Base-by-base conservation (phyloP, 495 filamentous ascomycete genomes). In the Copromyces sp. region DNA sequence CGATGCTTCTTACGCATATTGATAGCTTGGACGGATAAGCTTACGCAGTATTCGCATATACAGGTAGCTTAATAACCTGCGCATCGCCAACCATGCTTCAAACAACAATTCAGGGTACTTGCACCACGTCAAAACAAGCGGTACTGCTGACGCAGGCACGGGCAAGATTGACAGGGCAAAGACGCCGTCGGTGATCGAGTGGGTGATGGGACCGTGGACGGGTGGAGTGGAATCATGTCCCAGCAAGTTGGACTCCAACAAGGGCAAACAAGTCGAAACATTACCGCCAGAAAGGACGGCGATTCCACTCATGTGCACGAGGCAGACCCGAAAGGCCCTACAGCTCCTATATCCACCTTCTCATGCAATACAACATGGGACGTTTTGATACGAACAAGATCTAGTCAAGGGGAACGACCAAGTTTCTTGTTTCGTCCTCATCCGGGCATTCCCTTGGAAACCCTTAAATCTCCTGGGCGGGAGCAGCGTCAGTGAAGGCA, bases 311-410 rank as follows among this genome's bases (percentile, higher is more conserved):
- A 37, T 61, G 16, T 61, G 24, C 24, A 61, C 24, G 24, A 61
- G 12, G 24, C 24, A 61, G 14, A 42, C 40, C 39, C 40, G 4
- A 42, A 5, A 53, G 45, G n/a, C 45, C 45, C 45, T 53, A 53
- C 45, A 53, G 45, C 14, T 9, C 9, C 53, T 24, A 65, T 17
- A 16, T 65, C 53, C 29, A 61, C 53, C 11, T 35, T 61, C 2
- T 32, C 24, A 61, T 61, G 47, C 24, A 59, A 32, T 59, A 16
- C 5, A 29, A 16, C 12, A 29, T 59, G 29, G 53, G 6, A 35
- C 24, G 29, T 68, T 38, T 70, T 53, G 24, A 74, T 24, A 59
- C 17, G 72, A 44, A 39, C 12, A 41, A 69, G 73, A 74, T 72
- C 73, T 41, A 29, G 41, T 40, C 38, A 40, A 9, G n/a, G n/a